Evolutionary conservation across 2,329 filamentous ascomycete species (phyloP).

Genomic region (Aureobasidium sp.): DNA sequence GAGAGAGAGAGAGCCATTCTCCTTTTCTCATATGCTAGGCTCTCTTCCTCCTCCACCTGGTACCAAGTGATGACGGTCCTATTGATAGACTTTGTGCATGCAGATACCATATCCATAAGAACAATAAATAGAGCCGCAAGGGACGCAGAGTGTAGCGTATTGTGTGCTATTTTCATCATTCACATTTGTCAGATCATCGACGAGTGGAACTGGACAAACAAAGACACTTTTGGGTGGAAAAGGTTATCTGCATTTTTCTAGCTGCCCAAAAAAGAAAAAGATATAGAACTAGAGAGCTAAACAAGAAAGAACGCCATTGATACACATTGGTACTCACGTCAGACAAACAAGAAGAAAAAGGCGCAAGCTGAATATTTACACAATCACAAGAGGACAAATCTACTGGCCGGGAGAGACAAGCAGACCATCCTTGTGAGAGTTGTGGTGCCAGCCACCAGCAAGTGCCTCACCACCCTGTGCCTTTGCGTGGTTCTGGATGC

Average conservation of each 20-base stretch:
- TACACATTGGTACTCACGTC: conserved; percentile 2
- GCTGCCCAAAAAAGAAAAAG: conserved; percentile 3
- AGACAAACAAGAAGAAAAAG: background rate
- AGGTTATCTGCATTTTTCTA: background rate
- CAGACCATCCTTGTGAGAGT: conserved; percentile 69
- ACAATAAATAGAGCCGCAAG: no score
- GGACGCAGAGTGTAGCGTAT: no score
- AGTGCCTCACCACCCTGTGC: conserved; percentile 66
- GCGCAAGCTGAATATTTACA: conserved; percentile 11
- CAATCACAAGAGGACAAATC: background rate
- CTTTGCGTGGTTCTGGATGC: conserved; percentile 73
- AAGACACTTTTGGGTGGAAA: background rate
- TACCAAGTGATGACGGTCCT: no score
- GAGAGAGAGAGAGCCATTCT: no score
- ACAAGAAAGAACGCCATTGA: conserved; percentile 7
- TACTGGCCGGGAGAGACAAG: conserved; percentile 88
- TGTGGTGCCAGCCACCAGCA: conserved; percentile 81
- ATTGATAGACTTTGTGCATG: no score
- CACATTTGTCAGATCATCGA: no score
- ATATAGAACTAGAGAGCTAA: background rate
- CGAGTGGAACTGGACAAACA: no score
- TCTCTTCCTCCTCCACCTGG: no score
- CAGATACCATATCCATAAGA: no score
- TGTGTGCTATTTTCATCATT: no score
- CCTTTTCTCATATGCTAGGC: no score